Conservation (phyloP, 2,329 filamentous ascomycete genomes). For the Colletotrichum simmondsii region DNA sequence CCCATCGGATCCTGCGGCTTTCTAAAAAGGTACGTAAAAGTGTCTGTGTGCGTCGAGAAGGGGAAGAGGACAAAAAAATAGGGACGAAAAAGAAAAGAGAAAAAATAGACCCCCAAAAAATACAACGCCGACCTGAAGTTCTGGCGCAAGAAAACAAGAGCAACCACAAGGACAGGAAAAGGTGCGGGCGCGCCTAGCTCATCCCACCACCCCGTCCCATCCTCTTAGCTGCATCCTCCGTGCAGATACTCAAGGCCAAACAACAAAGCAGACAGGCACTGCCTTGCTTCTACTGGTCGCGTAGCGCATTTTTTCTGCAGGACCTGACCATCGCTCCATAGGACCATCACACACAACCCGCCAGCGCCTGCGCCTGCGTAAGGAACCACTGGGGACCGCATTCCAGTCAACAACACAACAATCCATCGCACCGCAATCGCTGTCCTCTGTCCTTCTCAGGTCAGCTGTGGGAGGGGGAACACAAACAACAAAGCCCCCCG, state of each 20-base stretch:
- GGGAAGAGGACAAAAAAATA: background rate
- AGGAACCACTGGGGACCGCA: constrained; percentile 26
- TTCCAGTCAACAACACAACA: constrained; percentile 34
- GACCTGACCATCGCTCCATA: background rate
- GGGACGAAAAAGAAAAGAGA: background rate
- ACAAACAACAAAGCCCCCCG: constrained; percentile 27
- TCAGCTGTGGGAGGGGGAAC: constrained; percentile 17
- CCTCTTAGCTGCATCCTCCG: constrained; percentile 28
- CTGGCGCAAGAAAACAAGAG: background rate
- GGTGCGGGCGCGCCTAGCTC: constrained; percentile 27
- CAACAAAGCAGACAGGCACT: constrained; percentile 34
- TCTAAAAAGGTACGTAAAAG: background rate
- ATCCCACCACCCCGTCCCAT: constrained; percentile 21
- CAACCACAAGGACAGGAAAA: background rate
- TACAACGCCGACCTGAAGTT: constrained; percentile 10
- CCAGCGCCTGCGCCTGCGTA: background rate
- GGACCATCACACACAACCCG: constrained; percentile 11
- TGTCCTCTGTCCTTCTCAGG: background rate
- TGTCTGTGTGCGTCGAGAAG: background rate
- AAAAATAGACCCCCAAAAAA: background rate
- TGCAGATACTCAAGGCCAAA: constrained; percentile 14
- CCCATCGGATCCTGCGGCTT: background rate
- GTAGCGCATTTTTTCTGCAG: constrained; percentile 18
- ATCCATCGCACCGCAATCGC: background rate
- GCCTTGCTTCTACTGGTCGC: constrained; percentile 22